These are phyloP conservation scores for Capsaspora owczarzaki DNA, from an alignment of 78 protist species.

Conservation along the genomic window DNA sequence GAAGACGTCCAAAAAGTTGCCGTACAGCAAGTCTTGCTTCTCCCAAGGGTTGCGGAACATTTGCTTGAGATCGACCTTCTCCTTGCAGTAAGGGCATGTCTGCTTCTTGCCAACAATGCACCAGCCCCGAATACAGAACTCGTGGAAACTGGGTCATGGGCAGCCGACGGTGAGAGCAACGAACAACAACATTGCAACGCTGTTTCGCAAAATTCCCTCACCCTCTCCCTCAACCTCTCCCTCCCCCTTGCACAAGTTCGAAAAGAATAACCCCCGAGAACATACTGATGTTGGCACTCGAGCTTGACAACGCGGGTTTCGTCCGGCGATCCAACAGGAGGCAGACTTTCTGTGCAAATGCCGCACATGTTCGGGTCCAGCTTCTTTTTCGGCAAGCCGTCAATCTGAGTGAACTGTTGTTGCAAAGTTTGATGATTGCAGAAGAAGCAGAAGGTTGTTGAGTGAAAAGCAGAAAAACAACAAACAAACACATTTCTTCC, in stretches of 20 bases:
- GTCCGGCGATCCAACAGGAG: background rate
- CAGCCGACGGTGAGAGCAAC: too few relatives aligned
- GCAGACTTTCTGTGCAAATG: background rate
- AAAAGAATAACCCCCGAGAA: too few relatives aligned
- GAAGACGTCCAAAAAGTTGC: background rate
- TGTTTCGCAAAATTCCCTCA: too few relatives aligned
- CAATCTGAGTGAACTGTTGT: background rate
- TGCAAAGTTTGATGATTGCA: background rate
- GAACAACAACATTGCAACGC: too few relatives aligned
- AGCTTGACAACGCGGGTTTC: background rate
- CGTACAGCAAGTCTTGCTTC: constrained; percentile 6
- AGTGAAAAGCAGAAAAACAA: background rate
- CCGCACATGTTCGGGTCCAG: background rate
- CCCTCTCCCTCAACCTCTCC: too few relatives aligned
- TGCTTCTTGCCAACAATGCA: constrained; percentile 48
- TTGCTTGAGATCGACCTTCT: constrained; percentile 24
- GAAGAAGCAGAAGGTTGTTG: background rate
- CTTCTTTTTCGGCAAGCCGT: background rate
- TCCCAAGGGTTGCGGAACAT: background rate
- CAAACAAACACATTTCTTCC: background rate
- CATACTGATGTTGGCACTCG: background rate
- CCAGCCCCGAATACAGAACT: constrained; percentile 17
- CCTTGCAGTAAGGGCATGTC: constrained; percentile 50
- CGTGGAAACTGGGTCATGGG: background rate
- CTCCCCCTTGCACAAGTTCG: too few relatives aligned